Conservation (phyloP, 306 rosid species). For the Potentilla sterilis region DNA sequence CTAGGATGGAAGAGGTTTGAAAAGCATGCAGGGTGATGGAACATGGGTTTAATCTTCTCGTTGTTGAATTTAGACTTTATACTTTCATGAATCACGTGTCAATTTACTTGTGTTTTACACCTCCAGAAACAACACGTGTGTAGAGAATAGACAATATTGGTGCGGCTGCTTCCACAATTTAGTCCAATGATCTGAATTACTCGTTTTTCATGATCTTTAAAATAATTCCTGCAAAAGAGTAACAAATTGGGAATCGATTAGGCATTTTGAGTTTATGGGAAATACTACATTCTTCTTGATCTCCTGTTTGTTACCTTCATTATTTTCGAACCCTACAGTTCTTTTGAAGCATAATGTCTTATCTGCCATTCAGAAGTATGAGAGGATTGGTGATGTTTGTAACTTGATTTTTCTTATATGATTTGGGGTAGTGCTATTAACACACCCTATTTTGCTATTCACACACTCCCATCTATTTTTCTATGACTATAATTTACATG, state of each 20-base stretch:
- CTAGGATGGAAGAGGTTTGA: neutral
- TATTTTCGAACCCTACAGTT: neutral
- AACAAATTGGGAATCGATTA: neutral
- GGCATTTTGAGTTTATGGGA: neutral
- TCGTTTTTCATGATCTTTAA: neutral
- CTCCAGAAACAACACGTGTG: neutral
- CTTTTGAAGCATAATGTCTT: neutral
- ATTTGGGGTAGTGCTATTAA: too few relatives aligned
- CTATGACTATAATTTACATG: too few relatives aligned
- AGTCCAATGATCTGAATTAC: neutral
- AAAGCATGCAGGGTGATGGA: neutral
- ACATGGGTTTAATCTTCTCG: neutral
- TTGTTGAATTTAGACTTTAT: neutral
- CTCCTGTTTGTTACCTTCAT: neutral
- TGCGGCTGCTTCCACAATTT: neutral
- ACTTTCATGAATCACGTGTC: neutral
- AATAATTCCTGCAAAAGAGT: neutral
- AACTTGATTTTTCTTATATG: neutral
- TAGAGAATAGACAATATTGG: neutral
- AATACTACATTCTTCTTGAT: neutral
- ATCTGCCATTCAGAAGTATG: neutral
- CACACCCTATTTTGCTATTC: too few relatives aligned
- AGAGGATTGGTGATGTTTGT: neutral
- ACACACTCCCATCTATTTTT: too few relatives aligned
- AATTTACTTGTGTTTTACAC: neutral